Evolutionary conservation across 257 asterid genomes (phyloP), one percentile per base, ranked within the genome.

Genomic region (Lantana camara): DNA sequence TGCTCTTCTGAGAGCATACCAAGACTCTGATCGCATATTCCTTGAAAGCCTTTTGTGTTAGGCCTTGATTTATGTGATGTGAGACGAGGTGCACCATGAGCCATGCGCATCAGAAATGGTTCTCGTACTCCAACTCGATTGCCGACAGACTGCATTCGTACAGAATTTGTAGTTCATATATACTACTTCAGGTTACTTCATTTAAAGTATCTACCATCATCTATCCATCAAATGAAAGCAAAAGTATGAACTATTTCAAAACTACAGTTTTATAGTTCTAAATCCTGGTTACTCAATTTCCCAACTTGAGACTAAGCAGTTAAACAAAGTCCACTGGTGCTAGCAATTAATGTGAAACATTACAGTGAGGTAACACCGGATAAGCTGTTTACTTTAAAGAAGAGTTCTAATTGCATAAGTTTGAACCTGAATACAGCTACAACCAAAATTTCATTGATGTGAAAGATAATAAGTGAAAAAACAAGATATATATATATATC

Each of bases 71-170:
- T 85, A 60, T 64, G 74, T 37, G 82, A 75, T 52, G 77, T 54
- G 42, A 84, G 77, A 72, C 78, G 63, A 63, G 95, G 95, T 10
- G 87, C 97, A n/a, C 99, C 96, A 75, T 93, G 99, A 57, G 99
- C 99, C 99, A 90, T 85, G 63, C 93, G 95, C 99, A 93, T 93
- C 75, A 93, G 79, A 76, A 87, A 93, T 57, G 96, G 90, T 74
- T 93, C 99, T 68, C 85, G 88, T 47, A 90, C 99, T 69, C 99
- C 97, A 75, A 85, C 92, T 55, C 95, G 80, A 67, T 87, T 93
- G 75, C 99, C 99, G 74, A 93, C 96, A 62, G 97, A 93, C 99
- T 93, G 88, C 83, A 82, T 21, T 53, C 59, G 66, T 37, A 54
- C 52, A 75, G 66, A 45, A 59, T 60, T 61, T 4, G 67, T 14